A percentile compares a stretch with the other conserved stretches of the same genome.
These are phyloP conservation scores for Mesotaenium endlicherianum DNA, from an alignment of 139 green algal species.

Conservation along the genomic window DNA sequence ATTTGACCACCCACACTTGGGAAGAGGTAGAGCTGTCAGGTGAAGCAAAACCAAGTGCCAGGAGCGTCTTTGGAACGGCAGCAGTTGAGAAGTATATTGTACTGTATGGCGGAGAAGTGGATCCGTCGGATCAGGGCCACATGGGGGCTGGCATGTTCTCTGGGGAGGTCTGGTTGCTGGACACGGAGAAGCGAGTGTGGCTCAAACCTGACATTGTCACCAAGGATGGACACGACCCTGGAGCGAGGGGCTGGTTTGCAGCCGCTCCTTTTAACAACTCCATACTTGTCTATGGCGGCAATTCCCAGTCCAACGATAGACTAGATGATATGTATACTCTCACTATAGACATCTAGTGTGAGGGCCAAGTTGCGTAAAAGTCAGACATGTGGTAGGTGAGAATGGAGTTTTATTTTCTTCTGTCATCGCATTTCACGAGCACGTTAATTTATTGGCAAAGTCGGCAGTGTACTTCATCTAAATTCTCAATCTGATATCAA, in stretches of 20 bases:
- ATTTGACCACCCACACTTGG: conserved; percentile 34
- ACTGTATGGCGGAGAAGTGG: conserved; percentile 63
- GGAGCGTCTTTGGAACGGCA: conserved; percentile 20
- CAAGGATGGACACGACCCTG: background rate
- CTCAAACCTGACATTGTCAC: background rate
- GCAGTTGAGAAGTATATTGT: conserved; percentile 35
- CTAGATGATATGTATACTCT: conserved; percentile 50
- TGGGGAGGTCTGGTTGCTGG: conserved; percentile 8
- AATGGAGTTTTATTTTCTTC: too few relatives aligned
- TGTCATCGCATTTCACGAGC: too few relatives aligned
- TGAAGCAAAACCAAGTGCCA: background rate
- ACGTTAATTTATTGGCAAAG: too few relatives aligned
- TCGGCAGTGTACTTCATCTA: too few relatives aligned
- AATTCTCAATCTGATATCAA: too few relatives aligned
- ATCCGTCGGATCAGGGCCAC: conserved; percentile 59
- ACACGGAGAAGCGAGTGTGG: background rate
- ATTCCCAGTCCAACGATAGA: background rate
- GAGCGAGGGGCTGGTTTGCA: background rate
- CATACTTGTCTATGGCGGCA: background rate
- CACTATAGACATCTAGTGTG: too few relatives aligned
- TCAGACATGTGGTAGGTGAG: too few relatives aligned
- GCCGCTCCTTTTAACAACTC: background rate
- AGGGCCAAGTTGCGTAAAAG: too few relatives aligned
- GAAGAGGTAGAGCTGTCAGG: background rate
- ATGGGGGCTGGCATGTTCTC: conserved; percentile 59